phyloP scores from a whole-genome alignment of 768 basidiomycete species.

The Boletales sp. region DNA sequence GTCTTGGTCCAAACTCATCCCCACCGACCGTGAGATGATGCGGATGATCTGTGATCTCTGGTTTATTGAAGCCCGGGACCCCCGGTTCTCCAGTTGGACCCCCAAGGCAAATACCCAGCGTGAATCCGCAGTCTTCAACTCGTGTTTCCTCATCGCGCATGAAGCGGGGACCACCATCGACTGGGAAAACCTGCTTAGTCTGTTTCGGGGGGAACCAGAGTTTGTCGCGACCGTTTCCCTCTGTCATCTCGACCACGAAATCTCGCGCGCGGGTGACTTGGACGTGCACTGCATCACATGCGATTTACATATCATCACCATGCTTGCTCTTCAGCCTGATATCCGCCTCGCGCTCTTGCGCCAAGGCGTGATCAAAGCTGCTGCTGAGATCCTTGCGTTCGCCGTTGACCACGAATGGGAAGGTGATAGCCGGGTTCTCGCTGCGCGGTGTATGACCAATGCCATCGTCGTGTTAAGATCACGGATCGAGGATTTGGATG shows the following conservation, averaged over 20 bases:
- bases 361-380: constrained; percentile 22
- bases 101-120: constrained; percentile 13
- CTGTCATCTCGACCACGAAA: constrained; percentile 24
- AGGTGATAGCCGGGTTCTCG: constrained; percentile 7
- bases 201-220: constrained; percentile 19
- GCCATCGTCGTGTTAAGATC: constrained; percentile 14
- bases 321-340: constrained; percentile 14
- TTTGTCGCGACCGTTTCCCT: constrained; percentile 19
- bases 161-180: constrained; percentile 17
- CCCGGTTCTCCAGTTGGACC: constrained; percentile 21
- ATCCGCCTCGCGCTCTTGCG: constrained; percentile 18
- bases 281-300: constrained; percentile 26
- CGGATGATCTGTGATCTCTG: constrained; percentile 26
- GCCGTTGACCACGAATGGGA: constrained; percentile 9
- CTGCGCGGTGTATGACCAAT: constrained; percentile 22
- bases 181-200: constrained; percentile 20
- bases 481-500: constrained; percentile 24
- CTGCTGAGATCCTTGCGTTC: constrained; percentile 19
- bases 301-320: constrained; percentile 28
- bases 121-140: constrained; percentile 29
- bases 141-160: constrained; percentile 25
- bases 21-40: constrained; percentile 25
- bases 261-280: constrained; percentile 10
- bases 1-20: constrained; percentile 24
- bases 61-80: constrained; percentile 24